Evolutionary conservation across 2,329 filamentous ascomycete species (phyloP), one percentile per base, ranked within the genome.

Genomic region (Ilyonectria destructans): DNA sequence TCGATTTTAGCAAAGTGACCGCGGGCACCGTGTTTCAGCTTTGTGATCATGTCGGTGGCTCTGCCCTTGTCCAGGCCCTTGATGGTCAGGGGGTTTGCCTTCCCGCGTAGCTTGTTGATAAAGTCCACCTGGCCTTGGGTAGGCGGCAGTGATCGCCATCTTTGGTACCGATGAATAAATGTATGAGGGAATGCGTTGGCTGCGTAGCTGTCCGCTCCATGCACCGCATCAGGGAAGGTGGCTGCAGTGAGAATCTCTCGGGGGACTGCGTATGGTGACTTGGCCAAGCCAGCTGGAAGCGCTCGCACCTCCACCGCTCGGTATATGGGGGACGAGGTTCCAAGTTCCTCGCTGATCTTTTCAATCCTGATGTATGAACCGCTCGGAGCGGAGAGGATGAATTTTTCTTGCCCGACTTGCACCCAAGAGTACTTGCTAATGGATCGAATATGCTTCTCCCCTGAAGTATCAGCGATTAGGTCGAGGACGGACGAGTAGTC

Each of bases 401-500:
- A 97, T 67, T 88, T 89, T 56, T 91, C 84, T 1, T 86, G 83
- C n/a, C 87, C 90, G 40, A 96, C 88, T 73, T 92, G 90, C 2
- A 98, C 94, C 96, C 96, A 99, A 0, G 94, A 87, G 77, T 93
- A 85, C 15, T 85, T 86, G 77, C 94, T 97, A 21, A 97, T 84
- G 17, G 87, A 84, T 51, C 94, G 90, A 68, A 98, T 95, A 76
- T 95, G 92, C 51, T 86, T 86, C 76, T 98, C 96, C 31, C 89
- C 90, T 3, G 91, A 92, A 1, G 91, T 92, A 78, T 98, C 96
- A 51, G 91, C 88, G 40, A 99, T 92, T 15, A 99, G 87, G 75
- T 98, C 96, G 71, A 95, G 91, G n/a, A 99, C 91, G 2, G 92
- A 96, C 65, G 93, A 92, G 79, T 98, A 99, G 74, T 97, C 94